phyloP scores from a whole-genome alignment of 208 protist genomes.

The Acanthamoeba castellanii region DNA sequence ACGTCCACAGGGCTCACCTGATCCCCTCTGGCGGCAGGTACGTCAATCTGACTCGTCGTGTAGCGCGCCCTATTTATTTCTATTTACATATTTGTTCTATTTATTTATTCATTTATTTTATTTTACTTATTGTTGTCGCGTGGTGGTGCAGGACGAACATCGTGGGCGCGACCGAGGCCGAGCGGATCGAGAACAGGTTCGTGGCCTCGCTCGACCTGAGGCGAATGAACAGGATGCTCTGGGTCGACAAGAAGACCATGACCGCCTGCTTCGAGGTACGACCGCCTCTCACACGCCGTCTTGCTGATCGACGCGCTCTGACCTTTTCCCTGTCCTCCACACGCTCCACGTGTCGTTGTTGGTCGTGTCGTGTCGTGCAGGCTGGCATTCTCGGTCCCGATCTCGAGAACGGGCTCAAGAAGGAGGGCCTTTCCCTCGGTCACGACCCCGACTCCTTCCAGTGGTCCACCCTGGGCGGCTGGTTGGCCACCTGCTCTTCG shows the following conservation, averaged over 20 bases:
- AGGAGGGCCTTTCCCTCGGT: slow-evolving; percentile 72
- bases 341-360: not conserved
- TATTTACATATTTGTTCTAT: not conserved
- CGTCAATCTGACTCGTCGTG: slow-evolving; percentile 36
- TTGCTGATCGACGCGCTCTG: not conserved
- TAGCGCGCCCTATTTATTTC: slow-evolving; percentile 47
- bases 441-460: slow-evolving; percentile 84
- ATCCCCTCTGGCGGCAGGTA: slow-evolving; percentile 82
- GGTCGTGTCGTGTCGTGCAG: not conserved
- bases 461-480: slow-evolving; percentile 83
- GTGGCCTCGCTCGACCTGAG: slow-evolving; percentile 79
- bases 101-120: not conserved
- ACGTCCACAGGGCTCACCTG: slow-evolving; percentile 75
- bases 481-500: slow-evolving; percentile 81
- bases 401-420: slow-evolving; percentile 55
- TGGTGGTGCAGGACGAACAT: slow-evolving; percentile 23
- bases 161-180: slow-evolving; percentile 44
- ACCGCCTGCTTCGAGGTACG: slow-evolving; percentile 82
- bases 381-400: slow-evolving; percentile 36
- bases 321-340: not conserved
- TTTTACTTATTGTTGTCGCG: not conserved
- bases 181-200: slow-evolving; percentile 66
- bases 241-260: slow-evolving; percentile 80
- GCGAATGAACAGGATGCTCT: slow-evolving; percentile 80
- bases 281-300: too few species aligned